phyloP scores from a whole-genome alignment of 495 filamentous ascomycete genomes.

The Aspergillus nanangensis region DNA sequence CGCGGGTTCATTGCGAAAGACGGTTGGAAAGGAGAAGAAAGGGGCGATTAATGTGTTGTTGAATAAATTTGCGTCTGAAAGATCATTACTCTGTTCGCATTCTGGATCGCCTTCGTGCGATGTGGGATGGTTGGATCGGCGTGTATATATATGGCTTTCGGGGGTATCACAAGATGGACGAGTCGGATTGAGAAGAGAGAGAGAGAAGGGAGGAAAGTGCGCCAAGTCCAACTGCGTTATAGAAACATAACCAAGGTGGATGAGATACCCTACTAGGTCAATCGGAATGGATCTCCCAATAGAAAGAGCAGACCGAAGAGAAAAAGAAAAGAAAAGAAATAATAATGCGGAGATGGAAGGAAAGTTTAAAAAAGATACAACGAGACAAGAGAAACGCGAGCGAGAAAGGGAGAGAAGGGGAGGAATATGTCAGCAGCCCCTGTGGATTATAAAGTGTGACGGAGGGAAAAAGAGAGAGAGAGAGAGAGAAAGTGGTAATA shows the following conservation, averaged over 20 bases:
- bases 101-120: constrained; percentile 5
- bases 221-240: not conserved
- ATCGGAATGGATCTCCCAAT: not conserved
- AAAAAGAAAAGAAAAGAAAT: not conserved
- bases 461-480: not conserved
- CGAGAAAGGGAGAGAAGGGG: not conserved
- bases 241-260: not conserved
- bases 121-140: not conserved
- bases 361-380: not conserved
- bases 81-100: constrained; percentile 16
- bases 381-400: not conserved
- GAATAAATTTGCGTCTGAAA: not conserved
- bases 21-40: not conserved
- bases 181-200: not conserved
- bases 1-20: constrained; percentile 9
- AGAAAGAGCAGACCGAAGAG: not conserved
- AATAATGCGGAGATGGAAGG: not conserved
- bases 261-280: no score
- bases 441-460: not conserved
- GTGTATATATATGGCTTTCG: not conserved
- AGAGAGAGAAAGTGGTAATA: not conserved
- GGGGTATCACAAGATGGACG: not conserved
- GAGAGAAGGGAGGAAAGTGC: not conserved
- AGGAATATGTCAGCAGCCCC: not conserved
- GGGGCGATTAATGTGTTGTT: not conserved